A percentile compares a stretch with the other conserved stretches of the same genome.
These are phyloP conservation scores for Ustilago tritici DNA, from an alignment of 1,284 basidiomycete genomes.

Conservation along the genomic window DNA sequence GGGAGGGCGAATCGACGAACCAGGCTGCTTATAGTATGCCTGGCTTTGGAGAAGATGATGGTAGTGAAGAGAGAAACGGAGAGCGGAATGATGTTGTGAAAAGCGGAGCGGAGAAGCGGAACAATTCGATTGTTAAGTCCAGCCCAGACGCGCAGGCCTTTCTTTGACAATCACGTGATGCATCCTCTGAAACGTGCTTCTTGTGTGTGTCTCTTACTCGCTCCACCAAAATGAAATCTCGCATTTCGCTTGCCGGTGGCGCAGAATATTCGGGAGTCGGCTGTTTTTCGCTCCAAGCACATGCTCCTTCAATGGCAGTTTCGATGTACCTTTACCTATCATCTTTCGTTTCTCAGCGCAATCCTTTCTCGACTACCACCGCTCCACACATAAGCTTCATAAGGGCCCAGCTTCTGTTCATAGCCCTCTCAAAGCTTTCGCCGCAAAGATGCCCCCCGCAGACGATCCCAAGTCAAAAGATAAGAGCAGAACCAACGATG, in stretches of 20 bases:
- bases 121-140: too few relatives aligned
- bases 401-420: not conserved
- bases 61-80: not conserved
- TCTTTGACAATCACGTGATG: too few relatives aligned
- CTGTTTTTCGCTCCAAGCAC: not conserved
- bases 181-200: conserved; percentile 7
- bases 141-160: too few relatives aligned
- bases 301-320: not conserved
- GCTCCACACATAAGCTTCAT: not conserved
- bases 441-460: conserved; percentile 22
- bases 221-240: conserved; percentile 12
- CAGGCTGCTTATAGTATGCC: too few relatives aligned
- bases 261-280: conserved; percentile 16
- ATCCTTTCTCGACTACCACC: not conserved
- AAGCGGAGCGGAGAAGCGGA: too few relatives aligned
- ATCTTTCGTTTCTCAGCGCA: not conserved
- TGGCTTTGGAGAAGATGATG: too few relatives aligned
- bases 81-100: not conserved
- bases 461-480: conserved; percentile 39
- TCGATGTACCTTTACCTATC: not conserved
- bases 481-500: conserved; percentile 33
- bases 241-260: not conserved
- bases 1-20: too few relatives aligned
- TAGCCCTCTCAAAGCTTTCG: not conserved
- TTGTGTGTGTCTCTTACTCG: not conserved